Percentiles rank a stretch among this genome's conserved stretches.
phyloP scores from a whole-genome alignment of 441 rosid genomes.

The Populus hybrid region DNA sequence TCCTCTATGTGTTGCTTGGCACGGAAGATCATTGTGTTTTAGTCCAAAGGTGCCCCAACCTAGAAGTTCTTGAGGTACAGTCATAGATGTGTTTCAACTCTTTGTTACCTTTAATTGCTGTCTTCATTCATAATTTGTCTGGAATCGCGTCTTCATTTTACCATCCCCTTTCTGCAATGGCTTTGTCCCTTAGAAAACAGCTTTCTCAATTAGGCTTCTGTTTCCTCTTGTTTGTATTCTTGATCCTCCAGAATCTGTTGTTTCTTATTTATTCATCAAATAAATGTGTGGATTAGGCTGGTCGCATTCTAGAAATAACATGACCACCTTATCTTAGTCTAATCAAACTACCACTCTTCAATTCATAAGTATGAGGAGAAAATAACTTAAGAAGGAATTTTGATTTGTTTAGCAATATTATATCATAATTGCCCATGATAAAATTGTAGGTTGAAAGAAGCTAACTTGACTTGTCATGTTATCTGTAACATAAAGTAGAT shows the following conservation, averaged over 20 bases:
- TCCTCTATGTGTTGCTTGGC: slow-evolving; percentile 76
- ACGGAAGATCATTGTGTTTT: slow-evolving; percentile 79
- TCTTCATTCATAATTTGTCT: background rate
- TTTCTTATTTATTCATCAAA: background rate
- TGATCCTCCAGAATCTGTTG: background rate
- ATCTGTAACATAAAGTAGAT: no score
- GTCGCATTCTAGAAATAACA: background rate
- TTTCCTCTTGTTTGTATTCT: background rate
- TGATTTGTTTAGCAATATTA: background rate
- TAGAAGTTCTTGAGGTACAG: slow-evolving; percentile 92
- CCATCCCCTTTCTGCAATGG: background rate
- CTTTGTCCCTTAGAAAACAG: background rate
- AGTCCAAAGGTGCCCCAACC: slow-evolving; percentile 74
- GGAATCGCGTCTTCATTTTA: background rate
- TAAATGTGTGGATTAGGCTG: background rate
- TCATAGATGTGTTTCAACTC: slow-evolving; percentile 2
- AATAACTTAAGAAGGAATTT: background rate
- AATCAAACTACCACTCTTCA: background rate
- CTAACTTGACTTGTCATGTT: background rate
- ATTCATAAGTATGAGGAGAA: background rate
- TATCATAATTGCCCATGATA: background rate
- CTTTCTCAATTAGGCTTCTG: background rate
- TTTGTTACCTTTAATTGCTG: background rate
- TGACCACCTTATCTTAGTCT: background rate
- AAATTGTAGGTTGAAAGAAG: background rate